A percentile compares a stretch with the other conserved stretches of the same genome.
These are phyloP conservation scores for Clonostachys solani DNA, from an alignment of 2,329 filamentous ascomycete genomes.

Conservation along the genomic window DNA sequence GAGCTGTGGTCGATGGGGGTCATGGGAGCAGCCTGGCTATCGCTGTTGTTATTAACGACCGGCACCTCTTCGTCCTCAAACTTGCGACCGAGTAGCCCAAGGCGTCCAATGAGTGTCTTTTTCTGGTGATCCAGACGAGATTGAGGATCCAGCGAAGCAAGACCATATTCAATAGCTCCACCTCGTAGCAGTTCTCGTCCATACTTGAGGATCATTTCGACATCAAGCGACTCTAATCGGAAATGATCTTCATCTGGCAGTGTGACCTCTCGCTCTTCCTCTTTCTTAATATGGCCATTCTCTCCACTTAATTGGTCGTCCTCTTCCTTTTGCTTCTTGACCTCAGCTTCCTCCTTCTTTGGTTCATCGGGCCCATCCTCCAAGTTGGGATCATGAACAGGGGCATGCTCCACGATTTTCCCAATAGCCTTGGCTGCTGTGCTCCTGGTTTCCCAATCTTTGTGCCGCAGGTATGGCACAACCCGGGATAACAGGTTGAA, in stretches of 20 bases:
- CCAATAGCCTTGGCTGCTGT: constrained; percentile 92
- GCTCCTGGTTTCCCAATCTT: constrained; percentile 94
- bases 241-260: constrained; percentile 59
- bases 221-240: constrained; percentile 69
- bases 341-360: constrained; percentile 35
- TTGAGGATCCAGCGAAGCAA: constrained; percentile 77
- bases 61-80: constrained; percentile 78
- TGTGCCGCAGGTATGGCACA: constrained; percentile 91
- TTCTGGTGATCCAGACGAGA: constrained; percentile 83
- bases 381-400: constrained; percentile 81
- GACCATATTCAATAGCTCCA: constrained; percentile 78
- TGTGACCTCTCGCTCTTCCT: constrained; percentile 31
- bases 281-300: constrained; percentile 48
- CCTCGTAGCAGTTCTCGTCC: constrained; percentile 83
- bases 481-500: constrained; percentile 93
- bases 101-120: constrained; percentile 75
- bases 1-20: constrained; percentile 37
- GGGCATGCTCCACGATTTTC: constrained; percentile 87
- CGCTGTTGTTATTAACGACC: constrained; percentile 37
- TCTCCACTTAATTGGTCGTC: constrained; percentile 10
- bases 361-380: constrained; percentile 51
- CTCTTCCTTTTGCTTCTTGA: constrained; percentile 50
- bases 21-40: constrained; percentile 29
- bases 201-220: constrained; percentile 74
- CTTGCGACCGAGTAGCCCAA: constrained; percentile 81